A percentile compares a stretch with the other conserved stretches of the same genome.
These are phyloP conservation scores for Paspalum notatum DNA, from an alignment of 176 grass and related monocot genomes.

Conservation along the genomic window DNA sequence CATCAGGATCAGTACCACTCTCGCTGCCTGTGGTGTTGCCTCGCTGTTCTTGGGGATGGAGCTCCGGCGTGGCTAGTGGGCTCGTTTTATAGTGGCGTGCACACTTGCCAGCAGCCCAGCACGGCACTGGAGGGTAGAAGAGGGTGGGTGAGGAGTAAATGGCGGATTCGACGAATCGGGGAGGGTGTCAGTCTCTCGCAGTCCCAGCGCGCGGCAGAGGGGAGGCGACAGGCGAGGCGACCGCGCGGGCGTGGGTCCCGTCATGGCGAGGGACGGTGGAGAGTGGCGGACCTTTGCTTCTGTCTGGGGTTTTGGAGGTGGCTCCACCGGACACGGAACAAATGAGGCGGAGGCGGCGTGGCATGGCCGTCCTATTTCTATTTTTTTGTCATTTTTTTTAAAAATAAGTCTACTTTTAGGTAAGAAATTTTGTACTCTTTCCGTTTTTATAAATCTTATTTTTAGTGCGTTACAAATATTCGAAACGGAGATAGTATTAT, in stretches of 20 bases:
- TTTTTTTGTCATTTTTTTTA: background rate
- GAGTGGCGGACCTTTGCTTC: conserved; percentile 29
- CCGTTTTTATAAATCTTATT: too few species aligned
- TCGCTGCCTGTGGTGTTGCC: background rate
- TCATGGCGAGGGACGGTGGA: background rate
- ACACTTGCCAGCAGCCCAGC: background rate
- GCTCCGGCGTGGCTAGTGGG: background rate
- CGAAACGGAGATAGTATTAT: too few species aligned
- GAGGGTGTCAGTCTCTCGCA: conserved; percentile 11
- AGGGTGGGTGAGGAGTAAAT: conserved; percentile 44
- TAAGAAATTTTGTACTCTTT: too few species aligned
- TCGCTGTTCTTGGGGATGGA: background rate
- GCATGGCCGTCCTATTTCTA: background rate
- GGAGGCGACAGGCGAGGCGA: background rate
- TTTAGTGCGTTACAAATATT: too few species aligned
- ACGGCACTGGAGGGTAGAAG: too few species aligned
- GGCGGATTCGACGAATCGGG: conserved; percentile 61
- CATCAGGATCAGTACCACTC: conserved; percentile 1
- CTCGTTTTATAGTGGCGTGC: background rate
- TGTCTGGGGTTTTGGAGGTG: background rate
- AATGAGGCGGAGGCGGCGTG: background rate
- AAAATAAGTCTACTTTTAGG: too few species aligned
- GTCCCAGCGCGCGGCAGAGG: background rate
- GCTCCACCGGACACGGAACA: background rate
- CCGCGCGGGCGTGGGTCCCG: conserved; percentile 2